These are phyloP conservation scores for Chytriomyces sp. DNA, from an alignment of 192 early-diverging fungal species.

Conservation along the genomic window DNA sequence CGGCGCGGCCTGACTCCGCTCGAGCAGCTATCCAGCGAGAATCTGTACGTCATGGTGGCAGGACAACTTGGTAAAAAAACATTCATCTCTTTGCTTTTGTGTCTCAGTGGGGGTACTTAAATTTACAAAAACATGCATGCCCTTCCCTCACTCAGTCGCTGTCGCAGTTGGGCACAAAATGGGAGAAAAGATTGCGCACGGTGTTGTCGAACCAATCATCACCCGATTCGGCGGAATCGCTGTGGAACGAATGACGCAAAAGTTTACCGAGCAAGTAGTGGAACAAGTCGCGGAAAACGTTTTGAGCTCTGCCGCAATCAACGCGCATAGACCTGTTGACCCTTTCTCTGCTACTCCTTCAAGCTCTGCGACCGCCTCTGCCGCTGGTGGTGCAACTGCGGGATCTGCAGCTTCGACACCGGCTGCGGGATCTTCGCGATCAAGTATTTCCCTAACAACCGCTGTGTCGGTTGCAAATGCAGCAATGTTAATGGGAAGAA, in stretches of 20 bases:
- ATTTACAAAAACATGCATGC: neutral
- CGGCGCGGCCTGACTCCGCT: slow-evolving; percentile 14
- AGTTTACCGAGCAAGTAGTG: slow-evolving; percentile 11
- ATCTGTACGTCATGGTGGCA: slow-evolving; percentile 26
- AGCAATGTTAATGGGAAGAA: neutral
- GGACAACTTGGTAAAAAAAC: slow-evolving; percentile 10
- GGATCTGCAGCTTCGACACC: neutral
- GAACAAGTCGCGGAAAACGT: slow-evolving; percentile 20
- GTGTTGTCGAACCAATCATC: slow-evolving; percentile 20
- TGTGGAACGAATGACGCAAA: slow-evolving; percentile 20
- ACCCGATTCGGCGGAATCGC: slow-evolving; percentile 30
- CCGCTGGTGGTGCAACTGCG: neutral
- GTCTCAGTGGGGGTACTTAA: neutral
- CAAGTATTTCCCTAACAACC: neutral
- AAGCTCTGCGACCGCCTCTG: neutral
- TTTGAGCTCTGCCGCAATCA: neutral
- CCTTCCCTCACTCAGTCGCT: slow-evolving; percentile 1
- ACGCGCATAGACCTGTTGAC: neutral
- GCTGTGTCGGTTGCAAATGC: neutral
- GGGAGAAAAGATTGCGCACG: slow-evolving; percentile 10
- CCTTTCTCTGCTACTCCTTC: neutral
- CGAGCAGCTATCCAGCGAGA: slow-evolving; percentile 11
- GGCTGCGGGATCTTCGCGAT: neutral
- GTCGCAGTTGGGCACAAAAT: slow-evolving; percentile 32
- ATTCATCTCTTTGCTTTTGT: neutral